A percentile compares a stretch with the other conserved stretches of the same genome.
phyloP scores from a whole-genome alignment of 2,329 filamentous ascomycete species.

The Coniosporium tulheliwenetii region DNA sequence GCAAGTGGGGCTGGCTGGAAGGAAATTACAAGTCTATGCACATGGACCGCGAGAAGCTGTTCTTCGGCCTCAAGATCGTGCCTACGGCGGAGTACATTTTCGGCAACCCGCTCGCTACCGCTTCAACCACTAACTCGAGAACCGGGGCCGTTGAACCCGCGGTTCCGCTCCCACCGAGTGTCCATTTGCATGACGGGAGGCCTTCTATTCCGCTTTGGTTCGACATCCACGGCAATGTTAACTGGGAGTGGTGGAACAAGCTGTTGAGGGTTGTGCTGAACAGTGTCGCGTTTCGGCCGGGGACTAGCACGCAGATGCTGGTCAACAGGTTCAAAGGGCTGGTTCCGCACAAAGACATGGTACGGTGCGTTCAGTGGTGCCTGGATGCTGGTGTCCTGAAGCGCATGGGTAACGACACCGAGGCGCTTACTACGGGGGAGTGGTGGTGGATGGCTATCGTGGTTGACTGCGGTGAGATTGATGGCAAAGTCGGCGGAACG shows the following conservation, averaged over 20 bases:
- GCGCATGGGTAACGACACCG: conserved; percentile 20
- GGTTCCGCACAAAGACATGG: conserved; percentile 48
- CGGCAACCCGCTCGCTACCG: conserved; percentile 28
- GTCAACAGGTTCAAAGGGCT: conserved; percentile 40
- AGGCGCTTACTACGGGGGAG: conserved; percentile 34
- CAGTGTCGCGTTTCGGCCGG: conserved; percentile 45
- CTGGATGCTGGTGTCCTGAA: conserved; percentile 35
- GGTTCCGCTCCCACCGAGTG: conserved; percentile 6
- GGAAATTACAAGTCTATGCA: conserved; percentile 56
- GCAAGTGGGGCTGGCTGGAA: conserved; percentile 53
- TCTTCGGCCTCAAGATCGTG: conserved; percentile 44
- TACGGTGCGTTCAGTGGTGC: conserved; percentile 44
- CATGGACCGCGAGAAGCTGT: conserved; percentile 48
- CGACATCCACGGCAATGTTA: conserved; percentile 47
- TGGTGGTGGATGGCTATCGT: conserved; percentile 47
- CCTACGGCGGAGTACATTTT: conserved; percentile 44
- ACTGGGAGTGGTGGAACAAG: conserved; percentile 47
- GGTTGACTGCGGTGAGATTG: too few species aligned
- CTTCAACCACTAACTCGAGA: too few species aligned
- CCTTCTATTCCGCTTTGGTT: conserved; percentile 54
- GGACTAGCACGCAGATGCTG: conserved; percentile 37
- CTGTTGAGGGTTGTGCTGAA: conserved; percentile 48
- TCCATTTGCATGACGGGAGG: conserved; percentile 14
- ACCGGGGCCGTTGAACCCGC: conserved; percentile 14
- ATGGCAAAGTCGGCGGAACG: too few species aligned